These are phyloP conservation scores for Sporothrix variecibatus DNA, from an alignment of 2,329 filamentous ascomycete genomes.

Conservation along the genomic window DNA sequence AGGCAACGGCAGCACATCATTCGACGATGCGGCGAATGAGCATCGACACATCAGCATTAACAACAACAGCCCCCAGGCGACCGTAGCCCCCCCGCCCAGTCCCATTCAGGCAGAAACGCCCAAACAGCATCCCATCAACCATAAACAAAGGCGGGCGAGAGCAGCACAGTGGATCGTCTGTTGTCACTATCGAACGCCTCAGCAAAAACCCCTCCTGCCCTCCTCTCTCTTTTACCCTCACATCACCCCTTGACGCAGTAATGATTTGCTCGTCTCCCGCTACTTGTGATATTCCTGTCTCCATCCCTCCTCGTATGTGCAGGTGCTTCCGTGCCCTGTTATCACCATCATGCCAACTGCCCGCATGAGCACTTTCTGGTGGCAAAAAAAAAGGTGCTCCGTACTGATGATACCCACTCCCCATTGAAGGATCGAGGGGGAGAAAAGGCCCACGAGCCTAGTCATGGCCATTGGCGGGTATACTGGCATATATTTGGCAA, in stretches of 20 bases:
- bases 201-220: background rate
- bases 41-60: background rate
- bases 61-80: background rate
- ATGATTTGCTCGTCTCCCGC: background rate
- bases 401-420: background rate
- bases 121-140: background rate
- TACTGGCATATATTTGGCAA: background rate
- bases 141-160: background rate
- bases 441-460: background rate
- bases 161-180: background rate
- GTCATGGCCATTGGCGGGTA: background rate
- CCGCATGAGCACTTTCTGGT: constrained; percentile 9
- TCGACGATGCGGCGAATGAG: background rate
- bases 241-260: background rate
- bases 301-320: background rate
- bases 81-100: background rate
- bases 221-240: background rate
- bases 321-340: background rate
- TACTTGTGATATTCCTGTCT: background rate
- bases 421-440: background rate
- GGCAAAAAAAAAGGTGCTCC: background rate
- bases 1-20: background rate
- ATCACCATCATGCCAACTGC: background rate
- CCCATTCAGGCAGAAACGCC: constrained; percentile 3
- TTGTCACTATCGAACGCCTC: background rate